phyloP scores from a whole-genome alignment of 2,329 filamentous ascomycete genomes.

The Parastagonospora avenae region DNA sequence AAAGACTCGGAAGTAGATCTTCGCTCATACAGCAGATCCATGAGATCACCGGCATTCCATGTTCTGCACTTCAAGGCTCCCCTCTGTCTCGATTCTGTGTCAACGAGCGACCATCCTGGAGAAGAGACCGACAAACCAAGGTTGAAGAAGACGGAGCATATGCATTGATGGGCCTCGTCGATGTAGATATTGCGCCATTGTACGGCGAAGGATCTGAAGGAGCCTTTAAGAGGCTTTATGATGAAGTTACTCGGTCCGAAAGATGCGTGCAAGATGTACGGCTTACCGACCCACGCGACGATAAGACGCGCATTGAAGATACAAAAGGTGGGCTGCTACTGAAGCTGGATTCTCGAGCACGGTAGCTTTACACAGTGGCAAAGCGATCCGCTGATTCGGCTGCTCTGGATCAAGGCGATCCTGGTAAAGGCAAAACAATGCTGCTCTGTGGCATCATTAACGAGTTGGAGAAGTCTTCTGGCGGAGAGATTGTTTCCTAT shows the following conservation, averaged over 20 bases:
- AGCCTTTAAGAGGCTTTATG: slow-evolving; percentile 15
- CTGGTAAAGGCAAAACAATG: neutral
- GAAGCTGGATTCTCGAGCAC: neutral
- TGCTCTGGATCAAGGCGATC: slow-evolving; percentile 1
- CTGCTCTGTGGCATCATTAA: neutral
- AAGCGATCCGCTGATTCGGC: neutral
- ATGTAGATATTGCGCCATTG: neutral
- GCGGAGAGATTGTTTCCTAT: neutral
- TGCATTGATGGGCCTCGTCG: slow-evolving; percentile 11
- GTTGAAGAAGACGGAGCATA: slow-evolving; percentile 6
- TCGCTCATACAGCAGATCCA: neutral
- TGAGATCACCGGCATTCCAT: neutral
- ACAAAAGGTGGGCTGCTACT: neutral
- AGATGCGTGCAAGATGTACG: neutral
- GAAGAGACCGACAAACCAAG: neutral
- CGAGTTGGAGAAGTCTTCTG: neutral
- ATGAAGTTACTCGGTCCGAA: neutral
- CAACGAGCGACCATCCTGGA: neutral
- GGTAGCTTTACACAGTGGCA: neutral
- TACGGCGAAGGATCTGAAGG: slow-evolving; percentile 9
- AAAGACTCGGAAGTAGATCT: neutral
- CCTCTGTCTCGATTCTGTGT: neutral
- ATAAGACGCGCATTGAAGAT: neutral
- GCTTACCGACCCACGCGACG: neutral
- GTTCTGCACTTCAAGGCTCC: neutral